Percentiles rank a stretch among this genome's conserved stretches.
Evolutionary conservation across 2,329 filamentous ascomycete genomes (phyloP).

Genomic region (Parasarocladium wereldwijsianum): DNA sequence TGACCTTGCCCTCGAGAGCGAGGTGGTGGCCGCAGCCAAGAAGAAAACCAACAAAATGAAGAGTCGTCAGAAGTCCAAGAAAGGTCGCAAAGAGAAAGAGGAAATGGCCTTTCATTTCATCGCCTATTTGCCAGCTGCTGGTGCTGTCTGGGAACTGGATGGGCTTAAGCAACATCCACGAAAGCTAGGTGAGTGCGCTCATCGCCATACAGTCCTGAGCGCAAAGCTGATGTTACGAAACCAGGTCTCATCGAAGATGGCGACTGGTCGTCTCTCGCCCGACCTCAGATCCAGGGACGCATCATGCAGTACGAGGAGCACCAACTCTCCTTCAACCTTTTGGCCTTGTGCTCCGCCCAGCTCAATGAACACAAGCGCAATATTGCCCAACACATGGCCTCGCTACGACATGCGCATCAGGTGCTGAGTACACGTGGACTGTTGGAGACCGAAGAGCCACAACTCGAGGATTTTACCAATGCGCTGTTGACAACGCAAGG

Average conservation of each 20-base stretch:
- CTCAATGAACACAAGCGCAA: slow-evolving; percentile 31
- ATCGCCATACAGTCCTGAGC: not conserved
- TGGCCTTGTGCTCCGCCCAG: slow-evolving; percentile 59
- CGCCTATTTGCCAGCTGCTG: slow-evolving; percentile 67
- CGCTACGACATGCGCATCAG: slow-evolving; percentile 21
- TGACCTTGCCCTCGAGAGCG: slow-evolving; percentile 50
- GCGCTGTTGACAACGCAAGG: slow-evolving; percentile 16
- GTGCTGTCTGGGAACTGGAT: slow-evolving; percentile 75
- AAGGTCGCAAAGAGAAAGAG: slow-evolving; percentile 14
- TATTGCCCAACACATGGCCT: slow-evolving; percentile 27
- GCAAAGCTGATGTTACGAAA: slow-evolving; percentile 5
- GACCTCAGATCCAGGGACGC: slow-evolving; percentile 47
- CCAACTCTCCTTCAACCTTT: slow-evolving; percentile 59
- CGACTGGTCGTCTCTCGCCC: slow-evolving; percentile 54
- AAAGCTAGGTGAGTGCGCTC: slow-evolving; percentile 14
- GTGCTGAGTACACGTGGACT: slow-evolving; percentile 10
- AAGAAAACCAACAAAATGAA: slow-evolving; percentile 21
- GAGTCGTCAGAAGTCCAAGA: slow-evolving; percentile 19
- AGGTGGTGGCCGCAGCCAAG: slow-evolving; percentile 25
- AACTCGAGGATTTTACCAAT: slow-evolving; percentile 11
- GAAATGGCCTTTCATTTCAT: slow-evolving; percentile 76
- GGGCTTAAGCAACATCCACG: slow-evolving; percentile 60
- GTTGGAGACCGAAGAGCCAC: slow-evolving; percentile 6
- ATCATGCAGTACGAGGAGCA: slow-evolving; percentile 54
- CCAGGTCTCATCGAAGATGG: slow-evolving; percentile 18